These are phyloP conservation scores for Kwoniella mangroviensis DNA, from an alignment of 768 basidiomycete species.

Conservation along the genomic window DNA sequence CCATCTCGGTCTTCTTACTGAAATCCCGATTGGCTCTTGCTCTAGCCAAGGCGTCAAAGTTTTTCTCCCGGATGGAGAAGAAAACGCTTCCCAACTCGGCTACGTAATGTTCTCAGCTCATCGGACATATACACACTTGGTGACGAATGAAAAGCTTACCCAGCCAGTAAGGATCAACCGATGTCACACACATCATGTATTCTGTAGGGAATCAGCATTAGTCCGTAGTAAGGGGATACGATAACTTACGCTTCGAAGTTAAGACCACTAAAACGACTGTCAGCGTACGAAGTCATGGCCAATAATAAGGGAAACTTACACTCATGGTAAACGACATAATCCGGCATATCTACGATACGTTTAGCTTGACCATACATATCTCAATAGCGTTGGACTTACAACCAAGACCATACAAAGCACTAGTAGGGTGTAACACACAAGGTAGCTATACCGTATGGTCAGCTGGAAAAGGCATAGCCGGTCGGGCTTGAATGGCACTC, in stretches of 20 bases:
- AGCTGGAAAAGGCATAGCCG: background rate
- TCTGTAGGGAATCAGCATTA: constrained; percentile 51
- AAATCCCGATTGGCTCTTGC: constrained; percentile 81
- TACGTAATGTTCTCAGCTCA: constrained; percentile 49
- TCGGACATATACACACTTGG: too few species aligned
- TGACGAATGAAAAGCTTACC: constrained; percentile 62
- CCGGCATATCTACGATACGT: constrained; percentile 75
- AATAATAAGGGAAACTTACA: constrained; percentile 46
- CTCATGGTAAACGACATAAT: constrained; percentile 97
- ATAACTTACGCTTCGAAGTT: constrained; percentile 70
- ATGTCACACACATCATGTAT: constrained; percentile 99
- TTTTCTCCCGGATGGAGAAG: constrained; percentile 97
- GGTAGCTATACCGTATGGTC: constrained; percentile 63
- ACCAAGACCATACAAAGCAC: constrained; percentile 92
- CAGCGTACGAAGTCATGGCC: constrained; percentile 18
- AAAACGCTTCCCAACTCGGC: constrained; percentile 95
- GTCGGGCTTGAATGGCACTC: constrained; percentile 12
- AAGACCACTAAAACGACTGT: constrained; percentile 65
- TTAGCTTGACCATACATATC: constrained; percentile 29
- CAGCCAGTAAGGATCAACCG: constrained; percentile 96
- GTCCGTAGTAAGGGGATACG: background rate
- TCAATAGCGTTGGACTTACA: constrained; percentile 62
- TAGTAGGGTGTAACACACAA: constrained; percentile 94
- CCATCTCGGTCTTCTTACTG: constrained; percentile 85
- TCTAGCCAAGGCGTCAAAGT: constrained; percentile 83